These are phyloP conservation scores for Pyrenopolyporus hunteri DNA, from an alignment of 495 filamentous ascomycete genomes.

Conservation along the genomic window DNA sequence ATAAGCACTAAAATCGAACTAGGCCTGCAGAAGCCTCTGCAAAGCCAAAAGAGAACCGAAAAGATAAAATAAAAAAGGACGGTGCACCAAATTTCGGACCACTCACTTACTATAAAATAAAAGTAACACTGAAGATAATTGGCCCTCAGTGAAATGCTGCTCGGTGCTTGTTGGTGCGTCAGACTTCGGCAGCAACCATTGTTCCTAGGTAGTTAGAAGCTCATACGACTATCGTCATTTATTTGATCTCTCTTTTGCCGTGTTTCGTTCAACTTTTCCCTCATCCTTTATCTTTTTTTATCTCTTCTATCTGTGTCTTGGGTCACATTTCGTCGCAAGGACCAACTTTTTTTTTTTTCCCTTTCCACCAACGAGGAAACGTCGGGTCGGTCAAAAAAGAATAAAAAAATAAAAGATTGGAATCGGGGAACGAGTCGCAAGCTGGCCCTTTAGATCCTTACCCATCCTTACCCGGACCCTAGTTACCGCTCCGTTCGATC, in stretches of 20 bases:
- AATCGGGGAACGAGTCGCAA: background rate
- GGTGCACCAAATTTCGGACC: conserved; percentile 13
- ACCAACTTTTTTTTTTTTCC: conserved; percentile 2
- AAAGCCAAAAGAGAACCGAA: background rate
- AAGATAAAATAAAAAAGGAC: conserved; percentile 1
- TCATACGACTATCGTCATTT: conserved; percentile 9
- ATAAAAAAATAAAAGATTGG: background rate
- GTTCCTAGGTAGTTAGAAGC: background rate
- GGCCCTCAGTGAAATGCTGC: too few relatives aligned
- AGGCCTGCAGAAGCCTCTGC: background rate
- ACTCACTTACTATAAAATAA: background rate
- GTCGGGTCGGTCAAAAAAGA: background rate
- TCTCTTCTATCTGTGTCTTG: background rate
- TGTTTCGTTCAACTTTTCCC: background rate
- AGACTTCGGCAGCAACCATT: background rate
- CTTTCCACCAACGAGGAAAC: background rate
- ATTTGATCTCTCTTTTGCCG: background rate
- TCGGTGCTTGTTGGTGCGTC: too few relatives aligned
- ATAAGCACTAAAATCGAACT: background rate
- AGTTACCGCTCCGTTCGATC: conserved; percentile 5
- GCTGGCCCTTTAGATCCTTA: conserved; percentile 3
- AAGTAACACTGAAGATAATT: too few relatives aligned
- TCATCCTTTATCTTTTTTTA: background rate
- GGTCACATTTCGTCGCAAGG: too few relatives aligned
- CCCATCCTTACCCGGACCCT: conserved; percentile 4